Conservation (phyloP, 176 grass and related monocot genomes). For the Urochloa ruziziensis region DNA sequence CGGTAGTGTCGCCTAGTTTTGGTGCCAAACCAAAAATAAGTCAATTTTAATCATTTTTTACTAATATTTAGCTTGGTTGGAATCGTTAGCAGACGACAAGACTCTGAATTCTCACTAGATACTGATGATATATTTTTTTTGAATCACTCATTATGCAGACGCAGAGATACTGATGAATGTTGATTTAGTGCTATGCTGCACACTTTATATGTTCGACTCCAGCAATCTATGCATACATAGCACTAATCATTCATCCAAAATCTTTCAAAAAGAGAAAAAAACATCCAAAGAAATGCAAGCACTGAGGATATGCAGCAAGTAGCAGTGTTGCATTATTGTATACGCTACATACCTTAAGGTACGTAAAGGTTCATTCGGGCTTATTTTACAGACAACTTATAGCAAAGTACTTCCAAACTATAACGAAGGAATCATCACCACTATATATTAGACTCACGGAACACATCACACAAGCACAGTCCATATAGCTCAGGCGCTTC, state of each 20-base stretch:
- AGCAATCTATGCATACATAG: not conserved
- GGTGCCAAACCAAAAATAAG: not conserved
- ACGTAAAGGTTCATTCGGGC: not conserved
- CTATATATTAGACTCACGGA: not conserved
- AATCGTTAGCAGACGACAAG: not conserved
- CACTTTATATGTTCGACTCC: not conserved
- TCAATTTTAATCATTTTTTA: not conserved
- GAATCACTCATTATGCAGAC: too few relatives aligned
- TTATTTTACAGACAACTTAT: slow-evolving; percentile 24
- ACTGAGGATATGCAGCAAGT: not conserved
- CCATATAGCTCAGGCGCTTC: not conserved
- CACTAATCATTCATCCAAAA: not conserved
- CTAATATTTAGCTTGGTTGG: not conserved
- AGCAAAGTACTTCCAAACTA: not conserved
- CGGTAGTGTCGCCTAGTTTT: not conserved
- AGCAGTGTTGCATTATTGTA: not conserved
- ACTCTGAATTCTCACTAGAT: not conserved
- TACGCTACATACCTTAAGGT: not conserved
- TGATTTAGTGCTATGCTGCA: not conserved
- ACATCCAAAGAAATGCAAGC: not conserved
- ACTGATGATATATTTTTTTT: too few relatives aligned
- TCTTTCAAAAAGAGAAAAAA: not conserved
- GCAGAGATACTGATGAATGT: not conserved
- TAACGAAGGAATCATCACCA: not conserved
- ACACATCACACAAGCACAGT: not conserved